Percentiles rank a stretch among this genome's conserved stretches.
Evolutionary conservation across 805 yeast species (phyloP).

Genomic region (Metschnikowia santaceciliae): DNA sequence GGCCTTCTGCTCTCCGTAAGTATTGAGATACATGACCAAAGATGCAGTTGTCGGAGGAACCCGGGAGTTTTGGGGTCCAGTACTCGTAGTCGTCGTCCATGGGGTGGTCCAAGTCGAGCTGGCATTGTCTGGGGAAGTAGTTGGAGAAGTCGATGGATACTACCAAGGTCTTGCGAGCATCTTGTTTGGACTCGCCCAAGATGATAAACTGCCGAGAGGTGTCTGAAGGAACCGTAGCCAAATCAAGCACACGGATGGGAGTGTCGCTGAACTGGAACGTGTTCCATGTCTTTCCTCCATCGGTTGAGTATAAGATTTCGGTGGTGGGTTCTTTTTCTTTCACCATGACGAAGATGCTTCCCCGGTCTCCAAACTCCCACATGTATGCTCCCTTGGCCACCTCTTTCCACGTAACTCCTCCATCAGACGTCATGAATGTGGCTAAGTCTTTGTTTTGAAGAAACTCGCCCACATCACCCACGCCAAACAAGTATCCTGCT

Average conservation of each 20-base stretch:
- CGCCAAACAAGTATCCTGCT: slow-evolving; percentile 80
- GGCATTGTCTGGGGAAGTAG: slow-evolving; percentile 36
- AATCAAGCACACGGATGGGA: slow-evolving; percentile 56
- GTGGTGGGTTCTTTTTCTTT: slow-evolving; percentile 57
- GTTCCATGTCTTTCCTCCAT: slow-evolving; percentile 77
- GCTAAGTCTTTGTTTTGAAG: slow-evolving; percentile 52
- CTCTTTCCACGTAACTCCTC: slow-evolving; percentile 86
- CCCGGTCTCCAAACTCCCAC: slow-evolving; percentile 98
- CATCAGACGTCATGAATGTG: slow-evolving; percentile 83
- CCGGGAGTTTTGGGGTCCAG: slow-evolving; percentile 41
- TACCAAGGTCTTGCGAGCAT: slow-evolving; percentile 42
- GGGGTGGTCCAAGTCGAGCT: slow-evolving; percentile 40
- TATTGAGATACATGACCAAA: slow-evolving; percentile 42
- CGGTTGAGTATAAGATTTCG: slow-evolving; percentile 59
- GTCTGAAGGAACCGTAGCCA: slow-evolving; percentile 89
- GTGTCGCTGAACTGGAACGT: slow-evolving; percentile 59
- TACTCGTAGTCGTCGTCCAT: slow-evolving; percentile 38
- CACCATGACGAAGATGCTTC: slow-evolving; percentile 76
- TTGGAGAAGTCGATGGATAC: slow-evolving; percentile 36
- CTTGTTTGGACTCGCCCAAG: slow-evolving; percentile 35
- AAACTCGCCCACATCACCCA: slow-evolving; percentile 82
- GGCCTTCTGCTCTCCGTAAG: slow-evolving; percentile 41
- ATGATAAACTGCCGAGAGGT: slow-evolving; percentile 76
- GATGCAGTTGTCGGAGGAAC: slow-evolving; percentile 33
- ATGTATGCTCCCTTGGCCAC: slow-evolving; percentile 66